phyloP scores from a whole-genome alignment of 768 basidiomycete species.

The Hypholoma fasciculare region DNA sequence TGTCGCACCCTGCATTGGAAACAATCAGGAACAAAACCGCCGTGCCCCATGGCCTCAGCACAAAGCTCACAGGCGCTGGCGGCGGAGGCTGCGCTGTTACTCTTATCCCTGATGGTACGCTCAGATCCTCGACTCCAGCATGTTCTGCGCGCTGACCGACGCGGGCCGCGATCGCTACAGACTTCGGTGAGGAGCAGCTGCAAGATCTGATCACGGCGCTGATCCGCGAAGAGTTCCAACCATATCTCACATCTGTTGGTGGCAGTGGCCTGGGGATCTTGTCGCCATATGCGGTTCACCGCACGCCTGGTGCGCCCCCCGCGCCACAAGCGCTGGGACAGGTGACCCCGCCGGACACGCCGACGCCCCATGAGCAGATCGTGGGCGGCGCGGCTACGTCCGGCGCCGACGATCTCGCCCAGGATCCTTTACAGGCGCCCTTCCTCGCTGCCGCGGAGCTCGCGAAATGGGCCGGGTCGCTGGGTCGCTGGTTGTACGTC shows the following conservation, averaged over 20 bases:
- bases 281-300: constrained; percentile 54
- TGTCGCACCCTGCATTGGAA: constrained; percentile 90
- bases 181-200: constrained; percentile 64
- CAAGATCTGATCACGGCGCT: constrained; percentile 61
- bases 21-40: constrained; percentile 72
- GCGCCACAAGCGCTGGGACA: constrained; percentile 30
- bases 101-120: constrained; percentile 88
- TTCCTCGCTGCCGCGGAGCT: constrained; percentile 49
- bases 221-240: constrained; percentile 64
- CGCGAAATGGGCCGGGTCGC: constrained; percentile 49
- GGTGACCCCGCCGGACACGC: constrained; percentile 53
- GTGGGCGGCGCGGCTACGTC: constrained; percentile 21
- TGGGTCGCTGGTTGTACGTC: constrained; percentile 66
- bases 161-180: constrained; percentile 40
- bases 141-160: constrained; percentile 16
- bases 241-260: constrained; percentile 91
- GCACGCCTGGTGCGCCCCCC: constrained; percentile 29
- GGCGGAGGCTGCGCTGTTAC: constrained; percentile 99
- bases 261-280: constrained; percentile 91
- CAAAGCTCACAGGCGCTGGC: constrained; percentile 97
- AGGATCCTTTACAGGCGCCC: constrained; percentile 30
- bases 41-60: constrained; percentile 69
- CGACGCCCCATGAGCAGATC: constrained; percentile 30
- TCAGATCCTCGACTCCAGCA: not conserved
- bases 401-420: constrained; percentile 22